phyloP scores from a whole-genome alignment of 225 moss, liverwort and hornwort species.

The Takakia lepidozioides region DNA sequence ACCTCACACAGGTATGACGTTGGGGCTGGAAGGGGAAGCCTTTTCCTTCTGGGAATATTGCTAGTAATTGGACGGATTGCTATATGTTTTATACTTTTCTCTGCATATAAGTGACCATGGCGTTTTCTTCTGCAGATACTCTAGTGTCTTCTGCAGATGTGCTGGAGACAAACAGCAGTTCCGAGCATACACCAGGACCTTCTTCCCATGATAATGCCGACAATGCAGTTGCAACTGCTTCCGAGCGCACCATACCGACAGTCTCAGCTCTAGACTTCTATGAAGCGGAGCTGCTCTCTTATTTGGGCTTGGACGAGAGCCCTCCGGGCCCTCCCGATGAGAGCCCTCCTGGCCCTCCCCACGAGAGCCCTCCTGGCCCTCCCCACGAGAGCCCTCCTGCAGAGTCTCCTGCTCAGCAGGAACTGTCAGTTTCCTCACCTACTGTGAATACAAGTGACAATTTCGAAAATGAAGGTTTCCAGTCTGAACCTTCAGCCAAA shows the following conservation, averaged over 20 bases:
- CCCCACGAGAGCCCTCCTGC: no score
- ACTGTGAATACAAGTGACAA: no score
- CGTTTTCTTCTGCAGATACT: constrained; percentile 40
- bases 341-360: no score
- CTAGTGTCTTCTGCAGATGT: constrained; percentile 31
- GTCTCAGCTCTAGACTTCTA: neutral
- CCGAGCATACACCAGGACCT: neutral
- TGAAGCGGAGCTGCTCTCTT: neutral
- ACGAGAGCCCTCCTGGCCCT: no score
- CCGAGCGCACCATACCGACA: neutral
- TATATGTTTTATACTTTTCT: neutral
- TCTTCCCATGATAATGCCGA: constrained; percentile 3
- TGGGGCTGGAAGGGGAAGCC: no score
- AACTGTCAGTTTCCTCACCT: constrained; percentile 6
- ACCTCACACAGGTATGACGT: constrained; percentile 21
- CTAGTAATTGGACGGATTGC: neutral
- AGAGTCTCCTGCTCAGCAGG: neutral
- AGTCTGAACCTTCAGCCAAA: no score
- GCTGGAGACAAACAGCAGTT: constrained; percentile 13
- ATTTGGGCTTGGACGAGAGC: neutral
- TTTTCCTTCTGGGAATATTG: no score
- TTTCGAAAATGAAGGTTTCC: no score
- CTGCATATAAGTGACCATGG: no score
- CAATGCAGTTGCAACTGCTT: neutral
- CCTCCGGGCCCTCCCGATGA: no score